A percentile compares a stretch with the other conserved stretches of the same genome.
Evolutionary conservation across 257 asterid species (phyloP).

Genomic region (Jacaranda mimosifolia): DNA sequence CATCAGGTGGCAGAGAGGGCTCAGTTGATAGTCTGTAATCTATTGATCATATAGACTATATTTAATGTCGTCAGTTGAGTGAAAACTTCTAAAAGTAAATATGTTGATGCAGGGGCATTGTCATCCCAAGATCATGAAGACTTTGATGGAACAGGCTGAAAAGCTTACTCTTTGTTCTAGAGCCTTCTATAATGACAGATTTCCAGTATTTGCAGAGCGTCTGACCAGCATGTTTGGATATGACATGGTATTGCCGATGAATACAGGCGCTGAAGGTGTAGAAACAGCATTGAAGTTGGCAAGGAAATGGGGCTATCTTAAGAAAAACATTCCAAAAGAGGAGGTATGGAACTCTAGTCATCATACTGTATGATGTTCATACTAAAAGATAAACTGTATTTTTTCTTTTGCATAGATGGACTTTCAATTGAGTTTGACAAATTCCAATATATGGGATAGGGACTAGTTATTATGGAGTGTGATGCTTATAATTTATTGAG

Average conservation of each 20-base stretch:
- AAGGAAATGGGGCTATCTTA: conserved; percentile 90
- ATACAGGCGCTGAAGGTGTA: conserved; percentile 98
- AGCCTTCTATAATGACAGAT: conserved; percentile 86
- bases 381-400: conserved; percentile 3
- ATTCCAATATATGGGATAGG: no score
- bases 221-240: conserved; percentile 86
- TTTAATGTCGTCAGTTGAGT: conserved; percentile 20
- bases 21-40: neutral
- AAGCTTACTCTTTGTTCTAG: conserved; percentile 96
- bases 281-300: conserved; percentile 96
- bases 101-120: conserved; percentile 82
- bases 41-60: neutral
- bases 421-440: neutral
- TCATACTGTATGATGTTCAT: conserved; percentile 1
- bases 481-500: neutral
- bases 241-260: conserved; percentile 96
- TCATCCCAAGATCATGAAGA: conserved; percentile 92
- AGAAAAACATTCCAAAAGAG: conserved; percentile 83
- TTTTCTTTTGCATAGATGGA: conserved; percentile 4
- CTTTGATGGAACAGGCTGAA: conserved; percentile 81
- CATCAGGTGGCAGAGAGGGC: neutral
- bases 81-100: conserved; percentile 14
- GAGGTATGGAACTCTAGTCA: conserved; percentile 58
- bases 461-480: neutral
- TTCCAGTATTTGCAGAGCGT: conserved; percentile 83